Conservation (phyloP, 2,329 filamentous ascomycete genomes). For the Colletotrichum coccodes region DNA sequence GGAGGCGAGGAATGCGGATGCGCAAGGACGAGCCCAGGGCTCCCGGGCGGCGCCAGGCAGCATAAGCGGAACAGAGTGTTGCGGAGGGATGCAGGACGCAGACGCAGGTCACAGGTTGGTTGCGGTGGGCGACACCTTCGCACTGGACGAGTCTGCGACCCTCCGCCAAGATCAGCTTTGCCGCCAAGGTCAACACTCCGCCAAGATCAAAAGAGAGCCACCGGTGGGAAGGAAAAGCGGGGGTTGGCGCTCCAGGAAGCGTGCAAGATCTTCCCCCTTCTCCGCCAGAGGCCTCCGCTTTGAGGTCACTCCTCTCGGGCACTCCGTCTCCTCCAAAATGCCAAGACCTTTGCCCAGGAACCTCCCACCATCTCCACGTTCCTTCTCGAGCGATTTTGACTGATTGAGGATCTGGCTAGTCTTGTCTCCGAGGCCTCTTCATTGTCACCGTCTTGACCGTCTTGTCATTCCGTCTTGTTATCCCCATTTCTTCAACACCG, state of each 20-base stretch:
- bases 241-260: conserved; percentile 5
- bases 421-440: background rate
- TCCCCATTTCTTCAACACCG: background rate
- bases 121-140: conserved; percentile 5
- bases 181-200: conserved; percentile 21
- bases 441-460: conserved; percentile 24
- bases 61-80: background rate
- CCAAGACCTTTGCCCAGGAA: conserved; percentile 5
- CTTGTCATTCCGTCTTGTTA: conserved; percentile 20
- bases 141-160: background rate
- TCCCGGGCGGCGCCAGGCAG: background rate
- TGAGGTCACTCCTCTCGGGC: conserved; percentile 21
- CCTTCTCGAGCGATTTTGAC: background rate
- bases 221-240: conserved; percentile 22
- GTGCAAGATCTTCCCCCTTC: conserved; percentile 27
- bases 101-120: background rate
- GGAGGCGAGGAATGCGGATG: background rate
- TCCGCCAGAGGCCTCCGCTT: conserved; percentile 34
- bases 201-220: conserved; percentile 21
- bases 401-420: background rate
- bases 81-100: conserved; percentile 8
- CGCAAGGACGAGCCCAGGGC: background rate
- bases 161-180: conserved; percentile 2
- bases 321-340: conserved; percentile 11
- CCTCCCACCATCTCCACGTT: background rate